phyloP scores from a whole-genome alignment of 345 rosid species.

The Brassica carinata region DNA sequence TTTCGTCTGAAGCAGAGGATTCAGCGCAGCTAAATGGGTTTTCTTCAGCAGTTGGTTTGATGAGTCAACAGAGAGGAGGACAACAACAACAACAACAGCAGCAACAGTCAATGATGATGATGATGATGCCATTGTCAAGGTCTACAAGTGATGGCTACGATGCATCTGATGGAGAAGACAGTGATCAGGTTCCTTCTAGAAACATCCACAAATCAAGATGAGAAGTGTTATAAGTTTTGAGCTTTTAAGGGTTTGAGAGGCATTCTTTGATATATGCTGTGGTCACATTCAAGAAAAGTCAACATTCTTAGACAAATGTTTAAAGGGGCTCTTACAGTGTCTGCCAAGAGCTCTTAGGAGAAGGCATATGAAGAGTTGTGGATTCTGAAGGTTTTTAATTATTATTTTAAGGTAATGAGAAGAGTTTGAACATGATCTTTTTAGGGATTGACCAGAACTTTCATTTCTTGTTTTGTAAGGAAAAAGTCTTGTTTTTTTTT shows the following conservation, averaged over 20 bases:
- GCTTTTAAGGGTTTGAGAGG: slow-evolving; percentile 18
- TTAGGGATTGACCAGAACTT: slow-evolving; percentile 29
- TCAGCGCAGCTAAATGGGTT: slow-evolving; percentile 60
- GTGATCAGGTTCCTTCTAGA: slow-evolving; percentile 87
- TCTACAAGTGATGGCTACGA: slow-evolving; percentile 95
- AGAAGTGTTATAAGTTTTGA: slow-evolving; percentile 6
- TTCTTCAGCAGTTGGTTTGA: slow-evolving; percentile 46
- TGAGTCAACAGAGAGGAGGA: slow-evolving; percentile 37
- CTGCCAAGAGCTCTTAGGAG: background rate
- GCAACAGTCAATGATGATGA: slow-evolving; percentile 46
- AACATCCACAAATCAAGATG: slow-evolving; percentile 58
- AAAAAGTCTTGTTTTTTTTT: background rate
- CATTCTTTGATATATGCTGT: slow-evolving; percentile 2
- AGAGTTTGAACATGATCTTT: slow-evolving; percentile 22
- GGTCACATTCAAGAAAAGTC: slow-evolving; percentile 17
- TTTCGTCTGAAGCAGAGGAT: slow-evolving; percentile 82
- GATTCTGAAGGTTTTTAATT: slow-evolving; percentile 16
- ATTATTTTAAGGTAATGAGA: slow-evolving; percentile 3
- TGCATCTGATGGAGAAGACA: slow-evolving; percentile 98
- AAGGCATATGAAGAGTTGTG: slow-evolving; percentile 9
- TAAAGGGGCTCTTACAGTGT: slow-evolving; percentile 9
- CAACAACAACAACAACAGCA: slow-evolving; percentile 34
- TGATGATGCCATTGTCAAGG: slow-evolving; percentile 78
- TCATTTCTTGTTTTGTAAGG: slow-evolving; percentile 9
- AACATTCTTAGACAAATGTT: background rate